Percentiles rank a stretch among this genome's conserved stretches.
Evolutionary conservation across 495 filamentous ascomycete species (phyloP).

Genomic region (Tetracladium setigerum): DNA sequence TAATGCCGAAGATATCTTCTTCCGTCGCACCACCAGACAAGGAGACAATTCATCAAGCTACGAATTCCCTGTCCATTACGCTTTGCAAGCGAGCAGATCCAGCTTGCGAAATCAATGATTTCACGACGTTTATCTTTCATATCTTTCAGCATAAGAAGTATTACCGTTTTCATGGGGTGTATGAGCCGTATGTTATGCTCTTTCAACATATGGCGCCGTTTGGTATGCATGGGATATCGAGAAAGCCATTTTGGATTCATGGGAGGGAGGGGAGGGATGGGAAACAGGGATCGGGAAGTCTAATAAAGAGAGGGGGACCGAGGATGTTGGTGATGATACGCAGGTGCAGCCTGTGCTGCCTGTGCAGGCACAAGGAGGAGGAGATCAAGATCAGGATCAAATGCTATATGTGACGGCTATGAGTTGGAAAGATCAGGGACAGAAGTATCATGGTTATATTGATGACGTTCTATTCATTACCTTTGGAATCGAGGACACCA

Average conservation of each 20-base stretch:
- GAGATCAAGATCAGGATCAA: constrained; percentile 18
- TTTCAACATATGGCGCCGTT: constrained; percentile 38
- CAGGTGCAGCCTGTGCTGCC: too few species aligned
- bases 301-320: neutral
- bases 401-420: constrained; percentile 47
- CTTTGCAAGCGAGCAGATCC: constrained; percentile 40
- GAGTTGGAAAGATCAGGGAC: constrained; percentile 36
- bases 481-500: constrained; percentile 42
- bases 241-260: constrained; percentile 42
- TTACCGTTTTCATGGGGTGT: constrained; percentile 35
- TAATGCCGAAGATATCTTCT: constrained; percentile 24
- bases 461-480: constrained; percentile 42
- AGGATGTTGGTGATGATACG: too few species aligned
- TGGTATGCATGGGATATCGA: constrained; percentile 38
- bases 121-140: constrained; percentile 42
- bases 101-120: constrained; percentile 27
- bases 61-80: constrained; percentile 45
- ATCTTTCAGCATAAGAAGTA: constrained; percentile 46
- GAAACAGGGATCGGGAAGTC: neutral
- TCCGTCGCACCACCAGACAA: constrained; percentile 8
- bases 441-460: constrained; percentile 39
- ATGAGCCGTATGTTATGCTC: constrained; percentile 47
- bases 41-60: constrained; percentile 47
- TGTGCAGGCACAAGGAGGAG: neutral
- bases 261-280: constrained; percentile 23